Evolutionary conservation across 768 basidiomycete genomes (phyloP), one percentile per base, ranked within the genome.

Genomic region (Suillus clintonianus): DNA sequence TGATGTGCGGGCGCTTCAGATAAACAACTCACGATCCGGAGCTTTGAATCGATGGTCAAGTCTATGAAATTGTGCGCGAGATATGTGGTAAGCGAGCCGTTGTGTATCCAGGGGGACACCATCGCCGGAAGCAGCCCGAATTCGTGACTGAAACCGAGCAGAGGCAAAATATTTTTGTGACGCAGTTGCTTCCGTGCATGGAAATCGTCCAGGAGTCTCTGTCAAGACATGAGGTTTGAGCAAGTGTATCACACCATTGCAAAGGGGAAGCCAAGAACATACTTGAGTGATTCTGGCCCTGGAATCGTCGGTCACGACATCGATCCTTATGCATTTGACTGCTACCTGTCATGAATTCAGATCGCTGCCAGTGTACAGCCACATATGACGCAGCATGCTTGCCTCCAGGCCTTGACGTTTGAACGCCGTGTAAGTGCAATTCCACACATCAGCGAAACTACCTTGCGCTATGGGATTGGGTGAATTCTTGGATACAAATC

Each of bases 41-140:
- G n/a, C 15, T 62, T 62, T 4, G 41, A 45, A 19, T 43, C 14
- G 2, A 63, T 3, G 19, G 24, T 30, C 19, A 71, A 58, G 4
- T 30, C 64, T 37, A 63, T 51, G 50, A 24, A 64, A 42, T 65
- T 24, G 43, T 24, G 43, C 7, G 67, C 64, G 9, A 77, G 67
- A 61, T 72, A 72, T 43, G 47, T 63, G 5, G 62, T 69, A 4
- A 77, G 55, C 2, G 67, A 67, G n/a, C 66, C 68, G 24, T 69
- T 61, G 4, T 65, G 68, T 36, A 65, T 53, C 66, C 68, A 67
- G 7, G 68, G 69, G 41, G 60, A 72, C 14, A 72, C 63, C 65
- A 69, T 66, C 5, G 71, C 69, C 24, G 62, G 41, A 27, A 60
- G 66, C 2, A 60, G 67, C 27, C 69, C 69, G 62, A 65, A 69